phyloP scores from a whole-genome alignment of 208 protist genomes.

The Leishmania major region DNA sequence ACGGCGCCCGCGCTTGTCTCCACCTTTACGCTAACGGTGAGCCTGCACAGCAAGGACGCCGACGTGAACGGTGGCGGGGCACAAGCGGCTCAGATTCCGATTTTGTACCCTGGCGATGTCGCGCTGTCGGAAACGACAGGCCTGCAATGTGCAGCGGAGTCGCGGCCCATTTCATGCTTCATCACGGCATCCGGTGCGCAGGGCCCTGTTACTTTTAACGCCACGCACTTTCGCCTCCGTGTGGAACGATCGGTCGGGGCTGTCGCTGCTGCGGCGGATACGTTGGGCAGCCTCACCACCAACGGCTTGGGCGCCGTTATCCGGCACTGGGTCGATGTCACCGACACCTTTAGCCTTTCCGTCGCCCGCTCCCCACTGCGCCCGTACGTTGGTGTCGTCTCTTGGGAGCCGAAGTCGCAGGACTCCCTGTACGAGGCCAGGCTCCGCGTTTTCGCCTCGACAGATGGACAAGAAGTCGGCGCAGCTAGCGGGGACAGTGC shows the following conservation, averaged over 20 bases:
- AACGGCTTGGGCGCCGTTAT: neutral
- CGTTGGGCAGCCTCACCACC: neutral
- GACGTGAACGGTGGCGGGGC: neutral
- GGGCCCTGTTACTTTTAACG: slow-evolving; percentile 40
- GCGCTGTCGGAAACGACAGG: slow-evolving; percentile 29
- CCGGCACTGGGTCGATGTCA: slow-evolving; percentile 13
- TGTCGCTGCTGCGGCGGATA: neutral
- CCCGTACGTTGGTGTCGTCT: slow-evolving; percentile 28
- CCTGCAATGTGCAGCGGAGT: slow-evolving; percentile 38
- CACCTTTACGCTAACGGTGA: slow-evolving; percentile 35
- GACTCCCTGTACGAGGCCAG: slow-evolving; percentile 23
- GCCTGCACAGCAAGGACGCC: slow-evolving; percentile 14
- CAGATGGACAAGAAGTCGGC: slow-evolving; percentile 10
- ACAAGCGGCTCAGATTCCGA: slow-evolving; percentile 29
- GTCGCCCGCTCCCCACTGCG: slow-evolving; percentile 10
- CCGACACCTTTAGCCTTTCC: neutral
- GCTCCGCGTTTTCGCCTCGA: slow-evolving; percentile 18
- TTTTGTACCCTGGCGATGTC: slow-evolving; percentile 38
- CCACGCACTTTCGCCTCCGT: slow-evolving; percentile 35
- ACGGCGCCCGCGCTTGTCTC: slow-evolving; percentile 14
- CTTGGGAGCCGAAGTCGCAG: slow-evolving; percentile 35
- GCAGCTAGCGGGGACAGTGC: neutral
- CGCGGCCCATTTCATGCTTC: slow-evolving; percentile 35
- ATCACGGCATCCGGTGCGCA: slow-evolving; percentile 31
- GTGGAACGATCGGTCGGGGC: slow-evolving; percentile 27